These are phyloP conservation scores for Trichosphaerium sp. DNA, from an alignment of 78 protist species.

Conservation along the genomic window DNA sequence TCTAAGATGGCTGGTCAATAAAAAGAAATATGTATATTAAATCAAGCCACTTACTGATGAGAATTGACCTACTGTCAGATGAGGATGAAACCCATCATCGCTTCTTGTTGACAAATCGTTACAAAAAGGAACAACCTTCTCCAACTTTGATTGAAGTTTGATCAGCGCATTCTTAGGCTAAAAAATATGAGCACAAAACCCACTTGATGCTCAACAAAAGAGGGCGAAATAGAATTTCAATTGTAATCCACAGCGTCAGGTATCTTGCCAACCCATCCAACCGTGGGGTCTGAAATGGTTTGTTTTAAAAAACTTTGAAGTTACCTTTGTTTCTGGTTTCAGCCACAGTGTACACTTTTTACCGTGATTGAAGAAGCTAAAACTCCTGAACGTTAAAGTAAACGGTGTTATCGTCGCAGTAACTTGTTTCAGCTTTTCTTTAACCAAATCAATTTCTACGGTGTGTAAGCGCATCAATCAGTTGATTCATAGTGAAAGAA, in stretches of 20 bases:
- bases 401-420: conserved; percentile 1
- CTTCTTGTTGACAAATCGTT: conserved; percentile 22
- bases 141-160: conserved; percentile 3
- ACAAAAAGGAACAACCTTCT: conserved; percentile 10
- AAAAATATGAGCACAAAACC: neutral
- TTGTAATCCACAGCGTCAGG: too few species aligned
- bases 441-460: neutral
- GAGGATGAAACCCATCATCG: conserved; percentile 26
- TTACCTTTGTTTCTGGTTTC: conserved; percentile 27
- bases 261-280: too few species aligned
- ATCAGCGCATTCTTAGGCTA: conserved; percentile 3
- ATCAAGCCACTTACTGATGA: neutral
- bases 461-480: conserved; percentile 31
- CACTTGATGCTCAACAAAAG: too few species aligned
- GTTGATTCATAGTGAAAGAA: conserved; percentile 10
- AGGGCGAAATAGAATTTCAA: too few species aligned
- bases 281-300: too few species aligned
- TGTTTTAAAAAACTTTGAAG: too few species aligned
- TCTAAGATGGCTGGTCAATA: too few species aligned
- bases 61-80: conserved; percentile 39
- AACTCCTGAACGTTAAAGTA: conserved; percentile 7
- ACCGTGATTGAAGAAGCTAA: conserved; percentile 42
- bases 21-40: too few species aligned
- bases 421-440: conserved; percentile 1
- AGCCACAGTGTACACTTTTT: conserved; percentile 22